phyloP scores from a whole-genome alignment of 1,139 yeast genomes.

The Saccharomyces hybrid region DNA sequence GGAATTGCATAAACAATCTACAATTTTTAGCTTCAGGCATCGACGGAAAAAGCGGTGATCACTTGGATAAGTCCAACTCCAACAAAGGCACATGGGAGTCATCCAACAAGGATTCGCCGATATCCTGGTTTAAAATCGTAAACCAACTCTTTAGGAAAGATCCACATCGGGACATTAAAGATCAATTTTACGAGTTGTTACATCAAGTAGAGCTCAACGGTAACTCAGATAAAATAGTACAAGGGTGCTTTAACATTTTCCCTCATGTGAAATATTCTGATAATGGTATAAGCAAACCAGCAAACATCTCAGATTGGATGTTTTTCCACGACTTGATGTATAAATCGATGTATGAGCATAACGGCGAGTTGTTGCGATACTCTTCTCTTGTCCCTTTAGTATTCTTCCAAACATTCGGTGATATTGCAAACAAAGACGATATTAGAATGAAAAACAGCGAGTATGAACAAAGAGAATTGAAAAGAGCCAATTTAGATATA shows the following conservation, averaged over 20 bases:
- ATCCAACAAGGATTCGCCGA: conserved; percentile 44
- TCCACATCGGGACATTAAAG: conserved; percentile 38
- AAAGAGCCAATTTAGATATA: conserved; percentile 14
- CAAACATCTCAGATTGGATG: conserved; percentile 69
- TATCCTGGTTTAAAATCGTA: conserved; percentile 54
- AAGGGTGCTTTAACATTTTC: conserved; percentile 68
- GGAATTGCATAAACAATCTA: conserved; percentile 77
- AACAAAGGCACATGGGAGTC: conserved; percentile 18
- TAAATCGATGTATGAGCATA: conserved; percentile 39
- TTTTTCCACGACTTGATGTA: conserved; percentile 53
- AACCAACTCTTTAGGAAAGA: conserved; percentile 48
- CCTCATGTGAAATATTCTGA: conserved; percentile 54
- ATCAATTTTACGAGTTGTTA: conserved; percentile 43
- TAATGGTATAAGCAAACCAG: conserved; percentile 56
- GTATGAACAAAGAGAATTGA: conserved; percentile 22
- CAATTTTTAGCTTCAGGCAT: conserved; percentile 46
- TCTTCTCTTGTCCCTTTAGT: conserved; percentile 54
- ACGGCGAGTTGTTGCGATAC: conserved; percentile 49
- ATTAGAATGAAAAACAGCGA: conserved; percentile 17
- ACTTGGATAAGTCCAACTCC: conserved; percentile 15
- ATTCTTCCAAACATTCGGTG: conserved; percentile 60
- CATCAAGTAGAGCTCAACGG: conserved; percentile 42
- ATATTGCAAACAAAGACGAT: conserved; percentile 38
- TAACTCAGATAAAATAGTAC: conserved; percentile 54
- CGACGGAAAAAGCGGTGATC: conserved; percentile 16